Evolutionary conservation across 768 basidiomycete species (phyloP), one percentile per base, ranked within the genome.

Genomic region (Inosperma sp.): DNA sequence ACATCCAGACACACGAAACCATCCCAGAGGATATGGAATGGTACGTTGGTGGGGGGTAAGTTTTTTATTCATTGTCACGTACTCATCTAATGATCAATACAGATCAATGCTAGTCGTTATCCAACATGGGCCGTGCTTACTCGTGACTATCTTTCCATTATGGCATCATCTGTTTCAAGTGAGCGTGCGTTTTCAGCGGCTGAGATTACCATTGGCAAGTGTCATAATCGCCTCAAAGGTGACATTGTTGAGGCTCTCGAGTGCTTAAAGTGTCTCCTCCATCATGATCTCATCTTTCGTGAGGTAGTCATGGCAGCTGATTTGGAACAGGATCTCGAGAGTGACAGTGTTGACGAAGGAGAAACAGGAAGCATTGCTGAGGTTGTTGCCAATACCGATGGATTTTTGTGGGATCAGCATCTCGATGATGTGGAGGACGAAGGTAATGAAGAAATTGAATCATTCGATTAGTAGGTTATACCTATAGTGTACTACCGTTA

Each of bases 161-260:
- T 39, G 31, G 12, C 8, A 10, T 66, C 65, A 7, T 68, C 62
- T 3, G 69, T 73, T 4, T 70, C 68, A 4, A 70, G 68, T 58
- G 67, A 72, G 54, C 58, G 59, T 1, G 69, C 70, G 4, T 75
- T 75, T 55, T 75, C 68, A 1, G 59, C 63, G 8, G 72, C 64
- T 25, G 46, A 19, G 26, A 48, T 48, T n/a, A 48, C 33, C 6
- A 35, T 35, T 8, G 36, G 21, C 5, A 58, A 58, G 39, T 23
- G 40, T 6, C 19, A 12, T 39, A 55, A 55, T 41, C 16, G 49
- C 17, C 48, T 58, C 2, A 55, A 52, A 30, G 19, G 35, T 3
- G 49, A 57, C n/a, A 40, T 57, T 17, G 44, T 57, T 14, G 46
- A 57, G 31, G 56, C 49, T 7, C 29, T 57, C 26, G 49, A 57